Evolutionary conservation across 2,329 filamentous ascomycete genomes (phyloP), one percentile per base, ranked within the genome.

Genomic region (Colletotrichum agaves): DNA sequence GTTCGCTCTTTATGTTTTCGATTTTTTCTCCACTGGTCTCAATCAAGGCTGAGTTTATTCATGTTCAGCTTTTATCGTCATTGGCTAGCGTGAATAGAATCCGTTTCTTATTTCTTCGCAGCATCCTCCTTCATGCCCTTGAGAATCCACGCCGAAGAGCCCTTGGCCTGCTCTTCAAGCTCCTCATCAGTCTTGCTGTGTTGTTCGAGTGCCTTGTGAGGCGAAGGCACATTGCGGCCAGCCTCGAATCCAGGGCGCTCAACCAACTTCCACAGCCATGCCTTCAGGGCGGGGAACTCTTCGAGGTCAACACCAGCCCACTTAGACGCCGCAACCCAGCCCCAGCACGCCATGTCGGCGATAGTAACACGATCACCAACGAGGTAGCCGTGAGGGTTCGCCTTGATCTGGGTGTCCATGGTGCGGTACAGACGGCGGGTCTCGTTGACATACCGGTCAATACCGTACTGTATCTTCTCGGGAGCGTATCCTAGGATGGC

Each of bases 401-500:
- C 83, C 70, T 80, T 77, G 47, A 97, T 87, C 62, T 94, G 89
- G 53, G 85, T 88, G 74, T 97, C 90, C 67, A 97, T 82, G 19
- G 93, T 90, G 58, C 88, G 84, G 81, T 96, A 97, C 2, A 97
- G 84, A 13, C 94, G 89, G n/a, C 90, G 86, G 0, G 91, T 93
- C 81, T 97, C 94, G 76, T 93, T 96, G 75, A 85, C 82, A 81
- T 97, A 97, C 53, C 94, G 87, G 75, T 92, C 88, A 62, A 97
- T 88, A 70, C 91, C 93, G 76, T 97, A 97, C 74, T 90, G 84
- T 73, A 97, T 95, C 77, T 87, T 89, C 76, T 94, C 91, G 0
- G 93, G 92, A 1, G 93, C 93, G 74, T 97, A 97, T 63, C 83
- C 84, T 87, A 64, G 11, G 17, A 27, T 60, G 17, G 17, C 70